Percentiles rank a stretch among this genome's conserved stretches.
Evolutionary conservation across 192 early-diverging fungal species (phyloP).

Genomic region (Backusella circina): DNA sequence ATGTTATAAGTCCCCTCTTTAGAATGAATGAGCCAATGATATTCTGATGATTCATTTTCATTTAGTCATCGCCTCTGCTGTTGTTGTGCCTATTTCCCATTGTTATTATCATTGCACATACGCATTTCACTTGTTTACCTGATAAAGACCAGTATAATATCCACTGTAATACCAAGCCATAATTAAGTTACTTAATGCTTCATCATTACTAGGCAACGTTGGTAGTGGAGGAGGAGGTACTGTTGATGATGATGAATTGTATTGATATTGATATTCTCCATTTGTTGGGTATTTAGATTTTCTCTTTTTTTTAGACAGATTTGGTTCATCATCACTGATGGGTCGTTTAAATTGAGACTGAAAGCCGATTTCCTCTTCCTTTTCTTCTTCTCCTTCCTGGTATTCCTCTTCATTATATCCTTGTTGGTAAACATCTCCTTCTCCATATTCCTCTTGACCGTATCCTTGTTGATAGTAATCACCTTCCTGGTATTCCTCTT

Average conservation of each 20-base stretch:
- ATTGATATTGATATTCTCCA: not conserved
- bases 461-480: slow-evolving; percentile 1
- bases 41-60: not conserved
- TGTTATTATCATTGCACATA: not conserved
- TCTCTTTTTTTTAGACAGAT: not conserved
- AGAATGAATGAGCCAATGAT: too few relatives aligned
- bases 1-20: too few relatives aligned
- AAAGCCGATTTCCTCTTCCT: not conserved
- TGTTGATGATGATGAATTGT: not conserved
- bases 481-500: not conserved
- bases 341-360: not conserved
- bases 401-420: slow-evolving; percentile 4
- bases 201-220: slow-evolving; percentile 41
- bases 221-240: slow-evolving; percentile 1
- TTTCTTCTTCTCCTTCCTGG: not conserved
- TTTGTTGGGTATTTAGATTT: not conserved
- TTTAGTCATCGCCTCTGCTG: not conserved
- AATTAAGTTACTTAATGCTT: slow-evolving; percentile 57
- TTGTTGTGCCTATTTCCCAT: not conserved
- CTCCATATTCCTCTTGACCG: slow-evolving; percentile 1
- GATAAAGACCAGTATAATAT: slow-evolving; percentile 71
- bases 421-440: slow-evolving; percentile 1
- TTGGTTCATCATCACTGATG: not conserved
- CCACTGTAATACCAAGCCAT: slow-evolving; percentile 78
- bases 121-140: slow-evolving; percentile 31